A percentile compares a stretch with the other conserved stretches of the same genome.
Evolutionary conservation across 2,329 filamentous ascomycete species (phyloP).

Genomic region (Paecilomyces formosus): DNA sequence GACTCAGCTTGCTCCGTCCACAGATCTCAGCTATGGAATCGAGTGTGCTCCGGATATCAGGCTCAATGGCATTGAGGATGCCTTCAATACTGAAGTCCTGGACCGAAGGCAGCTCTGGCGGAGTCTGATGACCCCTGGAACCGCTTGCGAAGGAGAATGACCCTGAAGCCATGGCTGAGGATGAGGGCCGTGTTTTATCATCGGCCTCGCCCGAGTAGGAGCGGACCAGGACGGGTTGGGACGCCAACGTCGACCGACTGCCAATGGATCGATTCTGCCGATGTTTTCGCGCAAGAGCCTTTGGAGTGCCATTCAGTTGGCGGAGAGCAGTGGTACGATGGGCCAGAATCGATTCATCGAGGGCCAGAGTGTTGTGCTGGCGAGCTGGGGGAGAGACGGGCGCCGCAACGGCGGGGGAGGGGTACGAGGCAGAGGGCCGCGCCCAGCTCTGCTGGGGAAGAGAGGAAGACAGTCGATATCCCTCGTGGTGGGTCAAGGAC

Average conservation of each 20-base stretch:
- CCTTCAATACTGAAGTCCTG: slow-evolving; percentile 50
- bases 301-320: slow-evolving; percentile 23
- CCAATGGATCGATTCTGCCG: slow-evolving; percentile 15
- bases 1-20: slow-evolving; percentile 52
- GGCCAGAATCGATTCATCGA: slow-evolving; percentile 24
- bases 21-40: slow-evolving; percentile 58
- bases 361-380: slow-evolving; percentile 16
- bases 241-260: slow-evolving; percentile 20
- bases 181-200: slow-evolving; percentile 16
- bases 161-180: slow-evolving; percentile 22
- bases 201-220: slow-evolving; percentile 33
- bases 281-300: slow-evolving; percentile 17
- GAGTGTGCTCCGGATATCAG: slow-evolving; percentile 51
- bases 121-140: slow-evolving; percentile 14
- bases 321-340: slow-evolving; percentile 24
- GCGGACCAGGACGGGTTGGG: slow-evolving; percentile 38
- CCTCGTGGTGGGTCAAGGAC: slow-evolving; percentile 17
- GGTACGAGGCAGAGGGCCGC: slow-evolving; percentile 17
- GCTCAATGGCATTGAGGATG: slow-evolving; percentile 50
- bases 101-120: slow-evolving; percentile 36
- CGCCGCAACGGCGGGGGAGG: slow-evolving; percentile 14
- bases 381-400: slow-evolving; percentile 15
- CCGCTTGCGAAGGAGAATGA: slow-evolving; percentile 21
- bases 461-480: slow-evolving; percentile 21
- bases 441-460: slow-evolving; percentile 24